phyloP scores from a whole-genome alignment of 371 early-diverging fungal genomes.

The Umbelopsis sp. region DNA sequence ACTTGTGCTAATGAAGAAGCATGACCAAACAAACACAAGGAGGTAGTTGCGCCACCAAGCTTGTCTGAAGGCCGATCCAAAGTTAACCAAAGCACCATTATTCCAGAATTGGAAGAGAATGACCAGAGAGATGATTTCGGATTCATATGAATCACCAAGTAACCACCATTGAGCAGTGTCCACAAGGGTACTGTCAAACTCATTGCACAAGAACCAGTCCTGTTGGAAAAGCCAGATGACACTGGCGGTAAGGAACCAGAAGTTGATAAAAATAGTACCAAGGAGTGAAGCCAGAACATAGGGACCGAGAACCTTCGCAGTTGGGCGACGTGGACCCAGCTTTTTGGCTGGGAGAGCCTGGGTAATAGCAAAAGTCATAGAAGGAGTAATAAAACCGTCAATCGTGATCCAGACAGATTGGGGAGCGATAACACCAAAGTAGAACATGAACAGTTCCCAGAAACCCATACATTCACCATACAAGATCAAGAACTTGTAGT shows the following conservation, averaged over 20 bases:
- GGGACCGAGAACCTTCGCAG: constrained; percentile 70
- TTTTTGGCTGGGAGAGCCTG: constrained; percentile 60
- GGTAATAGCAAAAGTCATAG: constrained; percentile 70
- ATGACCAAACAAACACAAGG: constrained; percentile 57
- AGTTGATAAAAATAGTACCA: constrained; percentile 71
- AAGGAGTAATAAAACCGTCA: constrained; percentile 67
- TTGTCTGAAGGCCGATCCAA: constrained; percentile 66
- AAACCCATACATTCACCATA: constrained; percentile 79
- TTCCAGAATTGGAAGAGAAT: constrained; percentile 68
- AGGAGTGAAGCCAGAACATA: constrained; percentile 68
- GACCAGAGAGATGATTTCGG: constrained; percentile 61
- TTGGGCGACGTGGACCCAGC: constrained; percentile 66
- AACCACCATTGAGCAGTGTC: constrained; percentile 80
- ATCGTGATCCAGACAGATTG: constrained; percentile 78
- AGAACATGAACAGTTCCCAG: constrained; percentile 71
- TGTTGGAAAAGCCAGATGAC: constrained; percentile 68
- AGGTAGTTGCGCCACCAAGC: constrained; percentile 66
- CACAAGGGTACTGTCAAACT: constrained; percentile 68
- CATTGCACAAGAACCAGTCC: constrained; percentile 72
- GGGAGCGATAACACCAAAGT: constrained; percentile 62
- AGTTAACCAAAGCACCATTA: constrained; percentile 69
- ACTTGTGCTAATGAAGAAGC: constrained; percentile 57
- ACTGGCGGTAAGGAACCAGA: constrained; percentile 53
- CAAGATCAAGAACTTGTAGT: constrained; percentile 80
- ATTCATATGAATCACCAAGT: constrained; percentile 79